phyloP scores from a whole-genome alignment of 768 basidiomycete genomes.

The Cubamyces sp. region DNA sequence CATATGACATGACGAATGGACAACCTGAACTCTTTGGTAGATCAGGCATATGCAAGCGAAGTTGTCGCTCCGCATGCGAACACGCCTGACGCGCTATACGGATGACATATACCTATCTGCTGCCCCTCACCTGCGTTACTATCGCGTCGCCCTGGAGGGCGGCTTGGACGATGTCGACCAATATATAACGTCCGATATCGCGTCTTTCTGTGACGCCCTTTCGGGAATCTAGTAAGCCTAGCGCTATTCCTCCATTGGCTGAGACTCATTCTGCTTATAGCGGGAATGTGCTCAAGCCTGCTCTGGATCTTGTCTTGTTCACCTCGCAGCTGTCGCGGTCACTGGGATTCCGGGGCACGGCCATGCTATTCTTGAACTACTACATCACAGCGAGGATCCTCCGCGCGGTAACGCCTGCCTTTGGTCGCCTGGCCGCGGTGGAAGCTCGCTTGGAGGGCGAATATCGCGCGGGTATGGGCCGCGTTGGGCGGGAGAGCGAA shows the following conservation, averaged over 20 bases:
- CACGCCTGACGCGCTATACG: conserved; percentile 86
- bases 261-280: conserved; percentile 41
- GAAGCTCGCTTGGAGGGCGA: conserved; percentile 92
- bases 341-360: conserved; percentile 82
- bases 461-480: conserved; percentile 82
- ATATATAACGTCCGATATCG: conserved; percentile 92
- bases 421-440: conserved; percentile 85
- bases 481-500: conserved; percentile 88
- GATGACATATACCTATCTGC: conserved; percentile 91
- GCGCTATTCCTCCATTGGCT: neutral
- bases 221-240: conserved; percentile 81
- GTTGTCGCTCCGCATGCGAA: conserved; percentile 80
- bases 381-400: conserved; percentile 84
- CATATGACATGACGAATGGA: neutral
- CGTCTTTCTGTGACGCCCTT: conserved; percentile 84
- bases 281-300: conserved; percentile 92
- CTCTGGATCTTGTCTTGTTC: conserved; percentile 89
- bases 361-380: conserved; percentile 82
- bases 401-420: conserved; percentile 86
- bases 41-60: conserved; percentile 89
- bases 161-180: conserved; percentile 78
- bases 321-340: conserved; percentile 88
- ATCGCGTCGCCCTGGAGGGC: conserved; percentile 44
- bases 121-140: conserved; percentile 71
- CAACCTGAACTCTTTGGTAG: conserved; percentile 42